Evolutionary conservation across 139 green algal genomes (phyloP).

Genomic region (Chlorella sorokiniana): DNA sequence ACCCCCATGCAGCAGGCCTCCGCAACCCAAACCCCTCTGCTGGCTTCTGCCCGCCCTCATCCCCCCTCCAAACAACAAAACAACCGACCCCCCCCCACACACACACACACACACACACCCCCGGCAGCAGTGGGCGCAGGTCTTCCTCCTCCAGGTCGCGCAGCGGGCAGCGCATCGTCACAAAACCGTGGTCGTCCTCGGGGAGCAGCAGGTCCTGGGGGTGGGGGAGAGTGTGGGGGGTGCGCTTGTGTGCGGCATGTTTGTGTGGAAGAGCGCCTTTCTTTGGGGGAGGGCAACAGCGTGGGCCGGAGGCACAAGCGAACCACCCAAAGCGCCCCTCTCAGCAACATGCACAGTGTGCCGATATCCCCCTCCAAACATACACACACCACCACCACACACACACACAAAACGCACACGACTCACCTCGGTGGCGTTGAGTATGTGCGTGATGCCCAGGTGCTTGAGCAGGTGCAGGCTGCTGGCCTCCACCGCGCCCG

Average conservation of each 20-base stretch:
- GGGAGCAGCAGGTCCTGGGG: conserved; percentile 43
- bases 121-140: conserved; percentile 65
- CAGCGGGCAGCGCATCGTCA: conserved; percentile 66
- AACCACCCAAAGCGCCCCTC: neutral
- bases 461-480: conserved; percentile 74
- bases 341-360: neutral
- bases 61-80: neutral
- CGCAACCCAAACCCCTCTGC: neutral
- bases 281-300: neutral
- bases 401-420: neutral
- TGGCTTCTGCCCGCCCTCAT: neutral
- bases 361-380: neutral
- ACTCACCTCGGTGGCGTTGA: conserved; percentile 83
- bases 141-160: conserved; percentile 82
- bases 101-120: neutral
- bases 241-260: too few relatives aligned
- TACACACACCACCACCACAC: neutral
- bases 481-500: conserved; percentile 75
- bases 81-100: neutral
- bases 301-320: neutral
- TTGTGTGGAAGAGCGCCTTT: too few relatives aligned
- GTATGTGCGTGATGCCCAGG: conserved; percentile 84
- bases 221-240: neutral
- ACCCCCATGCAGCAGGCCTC: neutral
- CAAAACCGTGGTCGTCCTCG: conserved; percentile 21